A percentile compares a stretch with the other conserved stretches of the same genome.
Evolutionary conservation across 225 moss, liverwort and hornwort species (phyloP).

Genomic region (Thuidium tamariscinum): DNA sequence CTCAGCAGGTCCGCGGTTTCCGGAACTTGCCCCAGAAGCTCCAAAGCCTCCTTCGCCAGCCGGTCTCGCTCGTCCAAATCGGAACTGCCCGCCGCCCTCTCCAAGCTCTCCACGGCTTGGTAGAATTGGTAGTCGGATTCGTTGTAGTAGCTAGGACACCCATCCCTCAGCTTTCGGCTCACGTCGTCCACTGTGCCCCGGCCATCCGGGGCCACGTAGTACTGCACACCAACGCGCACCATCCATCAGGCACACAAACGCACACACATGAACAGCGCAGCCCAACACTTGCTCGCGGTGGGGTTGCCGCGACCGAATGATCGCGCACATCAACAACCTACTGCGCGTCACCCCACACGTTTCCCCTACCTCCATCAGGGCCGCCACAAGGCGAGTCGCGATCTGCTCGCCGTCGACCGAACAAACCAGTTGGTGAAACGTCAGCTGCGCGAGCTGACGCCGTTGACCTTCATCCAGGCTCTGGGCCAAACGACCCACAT

Average conservation of each 20-base stretch:
- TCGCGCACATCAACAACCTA: not conserved
- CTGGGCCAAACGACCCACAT: constrained; percentile 87
- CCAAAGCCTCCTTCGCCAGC: constrained; percentile 83
- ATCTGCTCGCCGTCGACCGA: constrained; percentile 88
- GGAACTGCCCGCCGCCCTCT: constrained; percentile 63
- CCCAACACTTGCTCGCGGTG: not conserved
- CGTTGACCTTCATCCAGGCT: constrained; percentile 58
- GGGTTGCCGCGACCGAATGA: not conserved
- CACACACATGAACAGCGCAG: not conserved
- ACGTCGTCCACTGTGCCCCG: constrained; percentile 98
- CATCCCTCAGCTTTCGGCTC: constrained; percentile 87
- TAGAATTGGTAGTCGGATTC: constrained; percentile 97
- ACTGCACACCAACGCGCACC: constrained; percentile 29
- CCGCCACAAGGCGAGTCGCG: constrained; percentile 92
- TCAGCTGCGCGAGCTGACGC: constrained; percentile 60
- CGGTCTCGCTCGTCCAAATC: constrained; percentile 78
- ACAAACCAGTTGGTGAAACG: constrained; percentile 93
- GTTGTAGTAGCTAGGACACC: constrained; percentile 98
- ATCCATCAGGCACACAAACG: not conserved
- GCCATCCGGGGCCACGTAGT: constrained; percentile 93
- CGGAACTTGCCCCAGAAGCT: constrained; percentile 81
- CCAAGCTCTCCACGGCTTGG: constrained; percentile 93
- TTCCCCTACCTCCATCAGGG: constrained; percentile 83
- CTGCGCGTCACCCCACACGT: not conserved
- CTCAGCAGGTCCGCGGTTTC: constrained; percentile 93